These are phyloP conservation scores for Oryza officinalis DNA, from an alignment of 176 grass and related monocot species.

Conservation along the genomic window DNA sequence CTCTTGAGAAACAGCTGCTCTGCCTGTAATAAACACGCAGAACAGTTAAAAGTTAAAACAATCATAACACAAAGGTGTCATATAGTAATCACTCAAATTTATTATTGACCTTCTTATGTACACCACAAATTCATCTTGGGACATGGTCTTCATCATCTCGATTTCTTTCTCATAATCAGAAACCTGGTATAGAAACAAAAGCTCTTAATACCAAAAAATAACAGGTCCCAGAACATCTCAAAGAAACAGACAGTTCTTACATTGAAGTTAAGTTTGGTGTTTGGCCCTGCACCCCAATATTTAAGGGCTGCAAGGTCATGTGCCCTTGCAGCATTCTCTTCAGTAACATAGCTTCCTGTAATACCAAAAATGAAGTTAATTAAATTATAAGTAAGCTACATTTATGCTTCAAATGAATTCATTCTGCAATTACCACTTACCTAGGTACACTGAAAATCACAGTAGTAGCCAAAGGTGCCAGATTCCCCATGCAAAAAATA, in stretches of 20 bases:
- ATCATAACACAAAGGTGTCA: background rate
- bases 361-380: constrained; percentile 25
- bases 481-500: constrained; percentile 32
- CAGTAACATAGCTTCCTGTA: constrained; percentile 93
- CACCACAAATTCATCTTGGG: constrained; percentile 89
- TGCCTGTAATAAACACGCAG: constrained; percentile 54
- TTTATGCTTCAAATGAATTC: constrained; percentile 24
- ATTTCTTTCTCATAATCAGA: constrained; percentile 86
- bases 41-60: constrained; percentile 2
- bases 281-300: constrained; percentile 74
- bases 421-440: constrained; percentile 36
- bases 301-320: constrained; percentile 96
- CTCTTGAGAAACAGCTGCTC: constrained; percentile 99
- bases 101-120: constrained; percentile 78
- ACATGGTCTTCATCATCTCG: constrained; percentile 84
- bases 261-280: constrained; percentile 82
- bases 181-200: constrained; percentile 42
- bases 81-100: constrained; percentile 9
- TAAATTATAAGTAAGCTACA: constrained; percentile 21
- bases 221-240: constrained; percentile 13
- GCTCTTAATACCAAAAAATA: constrained; percentile 22
- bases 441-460: constrained; percentile 80
- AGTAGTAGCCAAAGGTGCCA: constrained; percentile 20
- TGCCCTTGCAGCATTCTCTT: constrained; percentile 90
- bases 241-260: constrained; percentile 48